Evolutionary conservation across 2,329 filamentous ascomycete genomes (phyloP), one percentile per base, ranked within the genome.

Genomic region (Davidsoniella eucalypti): DNA sequence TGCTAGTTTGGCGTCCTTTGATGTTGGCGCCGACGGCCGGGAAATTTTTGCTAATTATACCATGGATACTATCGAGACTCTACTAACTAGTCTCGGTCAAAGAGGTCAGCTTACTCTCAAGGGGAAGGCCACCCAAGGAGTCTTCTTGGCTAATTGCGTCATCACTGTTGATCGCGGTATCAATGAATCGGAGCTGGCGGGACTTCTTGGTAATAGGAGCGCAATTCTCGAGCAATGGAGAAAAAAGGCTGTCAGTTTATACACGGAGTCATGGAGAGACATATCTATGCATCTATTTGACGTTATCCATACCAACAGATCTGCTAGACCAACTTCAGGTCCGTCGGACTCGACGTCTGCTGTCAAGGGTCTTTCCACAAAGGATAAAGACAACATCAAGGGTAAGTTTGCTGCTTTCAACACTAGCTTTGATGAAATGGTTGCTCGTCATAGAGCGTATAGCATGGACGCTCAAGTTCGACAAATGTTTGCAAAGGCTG

Each of bases 381-480:
- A 94, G 63, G 92, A 98, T 61, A 93, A 90, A 64, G 92, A 98
- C 61, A 82, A 80, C 52, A 94, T 96, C 66, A 98, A 98, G 66
- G 80, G 87, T 64, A 96, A 96, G 65, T 98, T 95, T 65, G 80
- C 84, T 58, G 78, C 79, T 40, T 98, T 98, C 70, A 98, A 98
- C 63, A 70, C 75, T 7, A 79, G 76, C 42, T 98, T 98, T 61
- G 92, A 98, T 56, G 88, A 94, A 26, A 75, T 95, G 64, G 80
- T 95, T 5, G 66, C 74, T 29, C 80, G 79, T 53, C 90, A 98
- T 67, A 92, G 87, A 66, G 70, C 73, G 25, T 84, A 86, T 59
- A 81, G 73, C 59, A 94, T 96, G 85, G 92, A 98, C 67, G 77
- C 78, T 21, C 90, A 96, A 62, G 90, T 96, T 29, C 77, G 87